These are phyloP conservation scores for Metschnikowia gruessii DNA, from an alignment of 805 yeast species.

Conservation along the genomic window DNA sequence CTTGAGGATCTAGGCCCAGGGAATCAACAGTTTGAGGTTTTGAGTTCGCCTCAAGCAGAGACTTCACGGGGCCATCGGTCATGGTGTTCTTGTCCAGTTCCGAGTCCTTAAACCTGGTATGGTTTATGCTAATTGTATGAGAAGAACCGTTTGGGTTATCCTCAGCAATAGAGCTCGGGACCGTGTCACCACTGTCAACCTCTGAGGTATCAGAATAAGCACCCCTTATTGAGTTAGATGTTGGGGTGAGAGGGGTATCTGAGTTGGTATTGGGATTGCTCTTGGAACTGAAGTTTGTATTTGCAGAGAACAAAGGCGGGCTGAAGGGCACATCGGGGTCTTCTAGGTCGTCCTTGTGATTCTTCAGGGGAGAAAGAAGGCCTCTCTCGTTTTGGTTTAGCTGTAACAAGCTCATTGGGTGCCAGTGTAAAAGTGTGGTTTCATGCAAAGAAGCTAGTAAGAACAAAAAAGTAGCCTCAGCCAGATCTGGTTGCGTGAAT, in stretches of 20 bases:
- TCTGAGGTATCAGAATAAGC: conserved; percentile 18
- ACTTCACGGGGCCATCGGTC: conserved; percentile 7
- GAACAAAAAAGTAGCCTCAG: neutral
- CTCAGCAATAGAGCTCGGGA: conserved; percentile 20
- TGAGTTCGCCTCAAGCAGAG: neutral
- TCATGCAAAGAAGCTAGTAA: neutral
- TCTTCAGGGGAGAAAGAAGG: conserved; percentile 6
- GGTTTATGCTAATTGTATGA: conserved; percentile 6
- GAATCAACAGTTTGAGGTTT: neutral
- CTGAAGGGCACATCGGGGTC: conserved; percentile 4
- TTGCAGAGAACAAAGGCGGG: conserved; percentile 8
- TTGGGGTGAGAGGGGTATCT: conserved; percentile 18
- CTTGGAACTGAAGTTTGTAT: neutral
- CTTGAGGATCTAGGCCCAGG: neutral
- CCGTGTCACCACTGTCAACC: conserved; percentile 18
- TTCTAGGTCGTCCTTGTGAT: neutral
- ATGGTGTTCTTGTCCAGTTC: conserved; percentile 17
- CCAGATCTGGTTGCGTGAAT: neutral
- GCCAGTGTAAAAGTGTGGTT: neutral
- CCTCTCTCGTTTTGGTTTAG: conserved; percentile 6
- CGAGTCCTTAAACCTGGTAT: conserved; percentile 9
- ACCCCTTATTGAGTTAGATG: conserved; percentile 15
- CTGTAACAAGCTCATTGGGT: conserved; percentile 9
- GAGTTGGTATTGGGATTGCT: conserved; percentile 13
- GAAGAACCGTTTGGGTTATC: conserved; percentile 12